Evolutionary conservation across 768 basidiomycete species (phyloP), one percentile per base, ranked within the genome.

Genomic region (Russula foetens): DNA sequence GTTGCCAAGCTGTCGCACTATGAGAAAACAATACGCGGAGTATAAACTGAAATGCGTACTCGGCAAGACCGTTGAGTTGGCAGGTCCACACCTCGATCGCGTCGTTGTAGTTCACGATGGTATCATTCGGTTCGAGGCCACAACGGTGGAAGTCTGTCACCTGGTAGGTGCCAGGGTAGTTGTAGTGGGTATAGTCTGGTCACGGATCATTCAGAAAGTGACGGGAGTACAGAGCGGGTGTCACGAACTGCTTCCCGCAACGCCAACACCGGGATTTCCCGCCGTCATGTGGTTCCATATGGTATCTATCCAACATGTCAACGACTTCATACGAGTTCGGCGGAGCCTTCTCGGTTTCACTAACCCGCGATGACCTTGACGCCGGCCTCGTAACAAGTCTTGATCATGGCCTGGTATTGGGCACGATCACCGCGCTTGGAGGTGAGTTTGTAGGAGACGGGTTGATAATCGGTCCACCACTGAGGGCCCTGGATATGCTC

Each of bases 381-480:
- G 45, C 76, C 75, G 4, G 72, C 75, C 9, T 60, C 59, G 50
- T 76, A 72, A 60, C 77, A 78, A 9, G 75, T 68, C 7, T 55
- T 53, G 47, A 77, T 69, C 76, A 78, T 78, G 49, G 69, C 70
- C 14, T 69, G 62, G 60, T 70, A 86, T 61, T 86, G 82, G 3
- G 69, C 60, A 14, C 83, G 76, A 62, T 81, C 75, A 4, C 86
- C 86, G 0, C 84, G 82, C 69, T 87, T 88, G 0, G 84, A 85
- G 1, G 77, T 84, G 50, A 87, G 68, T 11, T 56, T 85, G 68
- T 87, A 86, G 1, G 84, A 86, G 0, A 85, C 84, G 4, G 82
- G 81, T 62, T 80, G 86, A 66, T 88, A 87, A 68, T 86, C 85
- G 0, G 85, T 87, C 85, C 85, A 88, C 86, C 86, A 88, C 66